Evolutionary conservation across 352 stramenopile species (phyloP), one percentile per base, ranked within the genome.

Genomic region (Pythium scleroteichum): DNA sequence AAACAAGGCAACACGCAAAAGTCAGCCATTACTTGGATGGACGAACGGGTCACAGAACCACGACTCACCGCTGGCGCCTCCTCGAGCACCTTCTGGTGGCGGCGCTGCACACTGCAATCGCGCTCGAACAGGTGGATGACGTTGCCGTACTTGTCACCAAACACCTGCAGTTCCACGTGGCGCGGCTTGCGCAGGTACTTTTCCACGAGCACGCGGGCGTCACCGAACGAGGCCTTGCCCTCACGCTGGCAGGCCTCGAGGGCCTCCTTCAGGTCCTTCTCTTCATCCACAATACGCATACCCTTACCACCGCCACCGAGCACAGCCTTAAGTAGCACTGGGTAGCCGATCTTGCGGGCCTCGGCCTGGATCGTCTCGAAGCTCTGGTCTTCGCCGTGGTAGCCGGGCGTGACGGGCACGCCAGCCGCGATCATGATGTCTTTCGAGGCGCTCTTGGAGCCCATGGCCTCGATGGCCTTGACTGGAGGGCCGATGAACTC

Each of bases 41-140:
- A 35, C 29, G 16, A 44, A 13, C 17, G 14, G 7, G 14, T 13
- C 17, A n/a, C 38, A 44, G 16, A 44, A 48, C 19, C 22, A 26
- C 17, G 46, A 76, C 82, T 62, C 65, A 94, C 86, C 56, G 92
- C 91, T 14, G 94, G 93, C 0, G 93, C 88, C 72, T 98, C 94
- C 68, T 98, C 94, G 23, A 98, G 72, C 24, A 98, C 92, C 79
- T 98, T 98, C 65, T 98, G 94, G 68, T 98, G 89, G 10, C 91
- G 79, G 38, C 94, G 78, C 75, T 97, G 90, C 22, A 97, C 82
- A 39, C 75, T 92, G 74, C 91, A 97, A 58, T 97, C 91, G 62
- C 91, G 81, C 61, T 98, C 92, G 32, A 87, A 93, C n/a, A 98
- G 64, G 56, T 96, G 79, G 29, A 97, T 78, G 32, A 87, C 79